A percentile compares a stretch with the other conserved stretches of the same genome.
Evolutionary conservation across 345 rosid genomes (phyloP).

Genomic region (Cardamine occulta): DNA sequence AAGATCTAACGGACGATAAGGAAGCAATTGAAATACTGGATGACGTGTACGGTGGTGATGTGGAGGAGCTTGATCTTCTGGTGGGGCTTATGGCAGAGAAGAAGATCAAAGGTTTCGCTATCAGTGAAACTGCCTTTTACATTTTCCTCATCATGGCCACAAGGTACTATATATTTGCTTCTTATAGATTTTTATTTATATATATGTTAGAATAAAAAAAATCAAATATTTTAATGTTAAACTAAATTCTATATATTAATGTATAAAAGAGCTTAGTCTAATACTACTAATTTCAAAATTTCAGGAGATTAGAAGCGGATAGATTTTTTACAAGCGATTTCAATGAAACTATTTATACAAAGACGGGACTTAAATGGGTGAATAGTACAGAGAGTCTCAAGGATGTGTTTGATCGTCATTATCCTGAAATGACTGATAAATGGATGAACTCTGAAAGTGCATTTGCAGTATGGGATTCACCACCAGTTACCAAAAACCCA

Average conservation of each 20-base stretch:
- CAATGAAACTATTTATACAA: slow-evolving; percentile 55
- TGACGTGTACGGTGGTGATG: slow-evolving; percentile 57
- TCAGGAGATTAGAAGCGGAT: slow-evolving; percentile 67
- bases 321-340: slow-evolving; percentile 61
- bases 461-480: slow-evolving; percentile 65
- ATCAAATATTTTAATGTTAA: too few relatives aligned
- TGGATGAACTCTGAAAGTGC: slow-evolving; percentile 71
- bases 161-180: slow-evolving; percentile 44
- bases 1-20: slow-evolving; percentile 62
- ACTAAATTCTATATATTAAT: not conserved
- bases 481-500: slow-evolving; percentile 39
- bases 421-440: slow-evolving; percentile 49
- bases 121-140: slow-evolving; percentile 64
- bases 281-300: not conserved
- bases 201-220: too few relatives aligned
- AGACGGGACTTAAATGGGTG: slow-evolving; percentile 65
- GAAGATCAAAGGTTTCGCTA: slow-evolving; percentile 69
- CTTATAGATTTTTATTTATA: too few relatives aligned
- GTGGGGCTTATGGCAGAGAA: slow-evolving; percentile 73
- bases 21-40: slow-evolving; percentile 46
- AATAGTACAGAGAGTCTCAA: slow-evolving; percentile 55
- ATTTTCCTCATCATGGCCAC: slow-evolving; percentile 59
- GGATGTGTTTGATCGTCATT: slow-evolving; percentile 62
- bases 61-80: slow-evolving; percentile 59
- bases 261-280: not conserved